These are phyloP conservation scores for Hyaloperonospora arabidopsidis DNA, from an alignment of 352 stramenopile species.

Conservation along the genomic window DNA sequence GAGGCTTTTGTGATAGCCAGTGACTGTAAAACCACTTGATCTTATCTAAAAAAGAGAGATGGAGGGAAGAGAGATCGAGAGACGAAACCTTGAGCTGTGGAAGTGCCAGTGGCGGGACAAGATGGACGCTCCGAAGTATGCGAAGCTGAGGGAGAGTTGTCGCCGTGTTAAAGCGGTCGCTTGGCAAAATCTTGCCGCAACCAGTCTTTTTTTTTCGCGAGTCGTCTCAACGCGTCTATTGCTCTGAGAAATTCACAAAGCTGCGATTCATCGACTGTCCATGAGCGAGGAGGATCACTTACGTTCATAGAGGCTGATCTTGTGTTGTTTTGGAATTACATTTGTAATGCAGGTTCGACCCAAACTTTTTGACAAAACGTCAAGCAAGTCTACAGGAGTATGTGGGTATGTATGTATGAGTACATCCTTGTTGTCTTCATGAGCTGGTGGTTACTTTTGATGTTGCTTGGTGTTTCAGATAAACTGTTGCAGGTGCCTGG, in stretches of 20 bases:
- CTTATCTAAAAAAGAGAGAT: slow-evolving; percentile 59
- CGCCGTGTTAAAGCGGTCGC: background rate
- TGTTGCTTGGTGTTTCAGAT: slow-evolving; percentile 18
- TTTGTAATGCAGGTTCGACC: slow-evolving; percentile 53
- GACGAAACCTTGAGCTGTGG: slow-evolving; percentile 17
- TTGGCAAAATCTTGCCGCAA: background rate
- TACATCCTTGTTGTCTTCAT: background rate
- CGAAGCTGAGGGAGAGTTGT: background rate
- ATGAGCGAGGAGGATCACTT: background rate
- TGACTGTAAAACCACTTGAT: slow-evolving; percentile 87
- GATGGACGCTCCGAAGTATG: too few species aligned
- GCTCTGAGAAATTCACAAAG: slow-evolving; percentile 31
- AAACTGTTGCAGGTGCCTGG: slow-evolving; percentile 55
- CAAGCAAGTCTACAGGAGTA: slow-evolving; percentile 71
- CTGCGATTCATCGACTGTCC: background rate
- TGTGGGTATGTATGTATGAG: slow-evolving; percentile 27
- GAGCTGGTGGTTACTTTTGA: slow-evolving; percentile 1
- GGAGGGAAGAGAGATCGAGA: slow-evolving; percentile 15
- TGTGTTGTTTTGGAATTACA: slow-evolving; percentile 5
- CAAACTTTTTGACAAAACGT: slow-evolving; percentile 73
- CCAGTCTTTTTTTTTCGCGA: too few species aligned
- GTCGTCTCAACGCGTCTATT: slow-evolving; percentile 4
- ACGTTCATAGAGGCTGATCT: slow-evolving; percentile 3
- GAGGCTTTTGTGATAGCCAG: slow-evolving; percentile 31
- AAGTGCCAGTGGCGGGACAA: slow-evolving; percentile 13